Percentiles rank a stretch among this genome's conserved stretches.
Conservation (phyloP, 75 land plant species). For the Isoetes taiwanensis region DNA sequence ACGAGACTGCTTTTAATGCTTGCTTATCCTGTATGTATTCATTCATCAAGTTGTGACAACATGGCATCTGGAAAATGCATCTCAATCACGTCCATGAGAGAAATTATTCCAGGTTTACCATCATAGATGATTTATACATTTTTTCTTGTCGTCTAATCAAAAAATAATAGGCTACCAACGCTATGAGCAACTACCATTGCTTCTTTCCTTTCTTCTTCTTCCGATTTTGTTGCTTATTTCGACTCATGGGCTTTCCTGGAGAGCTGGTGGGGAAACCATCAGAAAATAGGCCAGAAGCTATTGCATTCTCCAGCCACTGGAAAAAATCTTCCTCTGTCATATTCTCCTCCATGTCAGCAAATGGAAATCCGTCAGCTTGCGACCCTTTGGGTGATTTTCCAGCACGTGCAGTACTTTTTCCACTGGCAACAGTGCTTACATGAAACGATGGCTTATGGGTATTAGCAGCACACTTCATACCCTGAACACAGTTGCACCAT, state of each 20-base stretch:
- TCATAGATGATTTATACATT: too few species aligned
- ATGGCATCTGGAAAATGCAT: too few species aligned
- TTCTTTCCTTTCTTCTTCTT: constrained; percentile 83
- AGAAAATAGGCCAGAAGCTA: constrained; percentile 64
- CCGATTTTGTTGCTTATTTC: constrained; percentile 28
- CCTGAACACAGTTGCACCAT: constrained; percentile 30
- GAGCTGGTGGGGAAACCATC: constrained; percentile 36
- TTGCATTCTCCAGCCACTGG: constrained; percentile 74
- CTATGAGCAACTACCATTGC: constrained; percentile 61
- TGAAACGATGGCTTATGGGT: constrained; percentile 81
- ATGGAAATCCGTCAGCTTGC: constrained; percentile 30
- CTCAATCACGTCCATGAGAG: too few species aligned
- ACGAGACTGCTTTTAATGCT: too few species aligned
- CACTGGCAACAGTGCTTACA: constrained; percentile 41
- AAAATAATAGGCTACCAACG: neutral
- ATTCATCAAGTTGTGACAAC: too few species aligned
- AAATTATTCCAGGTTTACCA: too few species aligned
- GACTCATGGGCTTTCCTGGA: constrained; percentile 17
- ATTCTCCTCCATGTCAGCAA: constrained; percentile 37
- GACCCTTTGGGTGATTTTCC: constrained; percentile 25
- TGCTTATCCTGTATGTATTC: too few species aligned
- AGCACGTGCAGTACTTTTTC: constrained; percentile 25
- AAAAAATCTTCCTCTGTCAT: constrained; percentile 92
- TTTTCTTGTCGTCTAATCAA: too few species aligned
- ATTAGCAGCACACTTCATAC: constrained; percentile 87